Percentiles rank a stretch among this genome's conserved stretches.
Conservation (phyloP, 176 grass and related monocot species). For the Cymbopogon citratus region DNA sequence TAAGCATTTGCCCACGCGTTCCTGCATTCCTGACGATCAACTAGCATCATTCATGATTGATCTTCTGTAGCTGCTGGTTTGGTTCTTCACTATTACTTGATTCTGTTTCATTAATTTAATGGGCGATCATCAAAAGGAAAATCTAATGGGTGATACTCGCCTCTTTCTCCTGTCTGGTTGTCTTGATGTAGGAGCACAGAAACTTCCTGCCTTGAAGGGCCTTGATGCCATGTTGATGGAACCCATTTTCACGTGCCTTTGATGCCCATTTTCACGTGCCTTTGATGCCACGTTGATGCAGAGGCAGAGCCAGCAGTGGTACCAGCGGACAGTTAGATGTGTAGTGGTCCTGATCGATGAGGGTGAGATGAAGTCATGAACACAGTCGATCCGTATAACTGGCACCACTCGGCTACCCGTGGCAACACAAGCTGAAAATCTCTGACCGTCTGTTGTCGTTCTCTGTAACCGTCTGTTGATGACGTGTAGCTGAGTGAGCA, state of each 20-base stretch:
- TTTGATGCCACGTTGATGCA: neutral
- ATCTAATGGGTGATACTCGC: neutral
- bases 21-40: neutral
- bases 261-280: constrained; percentile 5
- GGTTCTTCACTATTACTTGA: neutral
- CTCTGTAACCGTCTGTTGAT: neutral
- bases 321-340: neutral
- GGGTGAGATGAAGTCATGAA: neutral
- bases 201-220: neutral
- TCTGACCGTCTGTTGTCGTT: neutral
- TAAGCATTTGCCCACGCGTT: neutral
- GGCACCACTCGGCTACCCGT: neutral
- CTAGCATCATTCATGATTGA: neutral
- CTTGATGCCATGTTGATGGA: neutral
- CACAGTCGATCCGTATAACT: neutral
- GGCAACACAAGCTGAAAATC: neutral
- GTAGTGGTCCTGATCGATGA: too few relatives aligned
- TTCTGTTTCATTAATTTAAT: neutral
- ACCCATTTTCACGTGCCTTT: constrained; percentile 1
- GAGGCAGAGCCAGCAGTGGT: neutral
- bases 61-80: constrained; percentile 1
- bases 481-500: neutral
- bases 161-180: neutral
- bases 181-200: neutral
- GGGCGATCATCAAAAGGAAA: neutral